phyloP scores from a whole-genome alignment of 768 basidiomycete genomes.

The Lactarius sp. region DNA sequence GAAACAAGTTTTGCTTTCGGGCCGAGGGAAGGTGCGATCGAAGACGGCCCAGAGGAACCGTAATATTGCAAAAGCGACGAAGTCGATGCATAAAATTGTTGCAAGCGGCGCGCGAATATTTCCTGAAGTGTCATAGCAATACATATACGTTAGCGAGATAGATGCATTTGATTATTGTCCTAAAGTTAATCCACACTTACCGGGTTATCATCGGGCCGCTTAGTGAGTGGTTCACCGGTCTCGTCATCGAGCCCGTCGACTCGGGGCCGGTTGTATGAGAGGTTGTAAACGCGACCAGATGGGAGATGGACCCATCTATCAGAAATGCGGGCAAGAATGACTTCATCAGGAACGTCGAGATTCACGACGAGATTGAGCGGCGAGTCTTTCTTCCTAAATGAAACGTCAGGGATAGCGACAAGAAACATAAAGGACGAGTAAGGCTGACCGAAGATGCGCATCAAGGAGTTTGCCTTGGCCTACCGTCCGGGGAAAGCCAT shows the following conservation, averaged over 20 bases:
- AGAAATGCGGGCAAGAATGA: slow-evolving; percentile 81
- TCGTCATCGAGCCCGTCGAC: slow-evolving; percentile 76
- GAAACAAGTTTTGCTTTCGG: slow-evolving; percentile 50
- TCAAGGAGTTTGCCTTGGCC: slow-evolving; percentile 80
- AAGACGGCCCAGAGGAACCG: slow-evolving; percentile 34
- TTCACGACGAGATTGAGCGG: slow-evolving; percentile 81
- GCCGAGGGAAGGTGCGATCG: slow-evolving; percentile 27
- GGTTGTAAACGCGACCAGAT: slow-evolving; percentile 87
- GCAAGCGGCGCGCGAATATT: slow-evolving; percentile 68
- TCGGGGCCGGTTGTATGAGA: slow-evolving; percentile 80
- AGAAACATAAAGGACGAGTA: neutral
- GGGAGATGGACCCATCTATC: slow-evolving; percentile 88
- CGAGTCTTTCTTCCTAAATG: slow-evolving; percentile 49
- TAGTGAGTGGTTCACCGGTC: slow-evolving; percentile 84
- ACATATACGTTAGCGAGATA: neutral
- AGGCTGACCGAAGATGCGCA: slow-evolving; percentile 59
- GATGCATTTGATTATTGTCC: no score
- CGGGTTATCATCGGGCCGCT: slow-evolving; percentile 85
- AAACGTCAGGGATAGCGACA: neutral
- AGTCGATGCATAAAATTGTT: slow-evolving; percentile 74
- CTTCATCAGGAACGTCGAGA: slow-evolving; percentile 81
- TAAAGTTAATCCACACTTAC: slow-evolving; percentile 40
- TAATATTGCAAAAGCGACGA: slow-evolving; percentile 79
- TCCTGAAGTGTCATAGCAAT: slow-evolving; percentile 44
- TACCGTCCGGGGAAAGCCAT: slow-evolving; percentile 88